Conservation (phyloP, 805 yeast species). For the Wickerhamomyces sydowiorum region DNA sequence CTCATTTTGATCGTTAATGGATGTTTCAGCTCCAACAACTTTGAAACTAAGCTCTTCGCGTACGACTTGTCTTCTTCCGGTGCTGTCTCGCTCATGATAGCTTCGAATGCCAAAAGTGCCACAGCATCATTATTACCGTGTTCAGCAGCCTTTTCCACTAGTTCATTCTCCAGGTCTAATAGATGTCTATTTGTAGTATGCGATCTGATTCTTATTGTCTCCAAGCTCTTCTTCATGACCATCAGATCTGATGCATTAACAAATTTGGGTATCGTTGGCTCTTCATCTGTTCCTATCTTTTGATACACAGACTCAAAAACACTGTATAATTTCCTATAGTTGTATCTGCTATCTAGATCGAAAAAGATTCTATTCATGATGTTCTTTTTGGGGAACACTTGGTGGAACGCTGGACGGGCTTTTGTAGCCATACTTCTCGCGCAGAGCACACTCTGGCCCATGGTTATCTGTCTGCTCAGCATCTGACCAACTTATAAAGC, state of each 20-base stretch:
- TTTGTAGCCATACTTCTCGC: conserved; percentile 8
- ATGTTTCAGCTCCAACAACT: conserved; percentile 54
- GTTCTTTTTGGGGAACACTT: conserved; percentile 53
- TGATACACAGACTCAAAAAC: conserved; percentile 47
- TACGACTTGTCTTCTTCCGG: conserved; percentile 50
- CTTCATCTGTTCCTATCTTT: conserved; percentile 29
- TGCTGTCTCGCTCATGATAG: conserved; percentile 36
- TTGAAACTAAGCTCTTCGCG: conserved; percentile 56
- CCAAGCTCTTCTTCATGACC: conserved; percentile 61
- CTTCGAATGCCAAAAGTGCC: conserved; percentile 63
- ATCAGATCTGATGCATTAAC: conserved; percentile 55
- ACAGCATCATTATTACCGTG: conserved; percentile 79
- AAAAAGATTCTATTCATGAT: conserved; percentile 54
- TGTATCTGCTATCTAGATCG: conserved; percentile 56
- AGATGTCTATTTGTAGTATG: conserved; percentile 52
- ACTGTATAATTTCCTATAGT: conserved; percentile 48
- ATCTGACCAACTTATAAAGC: too few species aligned
- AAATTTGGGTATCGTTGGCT: conserved; percentile 35
- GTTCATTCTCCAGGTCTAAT: conserved; percentile 58
- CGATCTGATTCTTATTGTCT: conserved; percentile 53
- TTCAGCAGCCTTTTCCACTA: conserved; percentile 82
- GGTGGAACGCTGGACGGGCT: conserved; percentile 33
- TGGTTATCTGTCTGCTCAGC: too few species aligned
- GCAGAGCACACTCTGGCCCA: background rate
- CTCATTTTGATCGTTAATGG: conserved; percentile 72